Base-by-base conservation (phyloP, 768 basidiomycete species). In the Auricularia auricula-judae region DNA sequence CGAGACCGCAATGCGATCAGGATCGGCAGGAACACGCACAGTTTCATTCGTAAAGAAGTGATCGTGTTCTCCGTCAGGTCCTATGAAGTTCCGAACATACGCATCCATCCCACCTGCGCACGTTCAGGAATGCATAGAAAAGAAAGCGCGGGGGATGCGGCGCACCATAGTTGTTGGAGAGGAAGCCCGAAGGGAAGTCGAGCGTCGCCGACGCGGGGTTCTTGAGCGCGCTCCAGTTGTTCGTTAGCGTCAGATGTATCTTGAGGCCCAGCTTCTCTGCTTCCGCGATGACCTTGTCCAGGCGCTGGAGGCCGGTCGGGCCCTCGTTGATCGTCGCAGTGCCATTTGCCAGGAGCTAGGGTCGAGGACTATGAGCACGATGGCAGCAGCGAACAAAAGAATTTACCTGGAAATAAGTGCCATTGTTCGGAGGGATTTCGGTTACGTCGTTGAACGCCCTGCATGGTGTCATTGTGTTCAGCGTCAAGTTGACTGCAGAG, bases 121-220 rank as follows among this genome's bases (percentile, higher is more conserved):
- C 21, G 35, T 63, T 43, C 7, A 60, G 68, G 66, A 67, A 35
- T 65, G 53, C 58, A 8, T 35, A 59, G 39, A 36, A 34, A 36
- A 54, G 14, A 68, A 43, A 62, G 11, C 12, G 7, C 36, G 14
- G 34, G 11, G 60, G 62, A 14, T 33, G 35, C 65, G 43, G 72
- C 76, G 61, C 44, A 81, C 86, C 86, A 63, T 82, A 88, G 68
- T 85, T 82, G 67, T 86, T 86, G 62, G 84, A 86, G 56, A 87
- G 69, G 62, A 76, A 78, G 65, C 84, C 84, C 33, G 83, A 76
- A 12, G 83, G 81, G 14, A 78, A 68, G 3, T 35, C 39, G 36
- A 42, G 10, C 39, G 61, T 51, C 0, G 65, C 47, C 11, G 29
- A 51, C 16, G 8, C n/a, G 1, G 69, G 65, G 56, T 69, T 70